Conservation (phyloP, 306 rosid species). For the Dalbergia cochinchinensis region DNA sequence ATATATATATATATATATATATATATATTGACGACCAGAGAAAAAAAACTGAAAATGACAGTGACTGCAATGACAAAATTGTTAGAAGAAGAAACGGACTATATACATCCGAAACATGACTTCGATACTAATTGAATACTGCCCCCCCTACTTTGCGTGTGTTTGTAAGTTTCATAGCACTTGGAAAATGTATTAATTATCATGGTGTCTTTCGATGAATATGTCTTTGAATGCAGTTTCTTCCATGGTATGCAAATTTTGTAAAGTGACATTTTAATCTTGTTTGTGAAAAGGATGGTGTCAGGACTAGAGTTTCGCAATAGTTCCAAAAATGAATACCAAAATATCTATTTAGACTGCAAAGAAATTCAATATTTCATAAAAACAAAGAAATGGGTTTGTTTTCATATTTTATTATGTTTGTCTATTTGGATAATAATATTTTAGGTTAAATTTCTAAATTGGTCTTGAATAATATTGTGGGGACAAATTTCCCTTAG, state of each 20-base stretch:
- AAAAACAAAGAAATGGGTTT: not conserved
- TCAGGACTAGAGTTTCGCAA: not conserved
- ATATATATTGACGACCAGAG: too few relatives aligned
- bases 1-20: too few relatives aligned
- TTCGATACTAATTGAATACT: constrained; percentile 40
- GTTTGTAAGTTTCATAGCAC: constrained; percentile 17
- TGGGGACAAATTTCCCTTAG: too few relatives aligned
- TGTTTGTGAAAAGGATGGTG: not conserved
- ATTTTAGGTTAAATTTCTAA: not conserved
- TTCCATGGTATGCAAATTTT: not conserved
- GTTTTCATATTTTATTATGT: not conserved
- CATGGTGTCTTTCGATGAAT: constrained; percentile 20
- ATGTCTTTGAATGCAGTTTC: not conserved
- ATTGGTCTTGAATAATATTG: too few relatives aligned
- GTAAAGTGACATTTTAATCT: constrained; percentile 29
- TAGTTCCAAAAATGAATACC: not conserved
- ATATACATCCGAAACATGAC: not conserved
- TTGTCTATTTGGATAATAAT: not conserved
- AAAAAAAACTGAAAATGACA: constrained; percentile 13
- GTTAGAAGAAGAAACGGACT: not conserved
- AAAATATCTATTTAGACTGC: not conserved
- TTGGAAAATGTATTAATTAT: constrained; percentile 8
- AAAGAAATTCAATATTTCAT: not conserved
- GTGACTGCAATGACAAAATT: not conserved
- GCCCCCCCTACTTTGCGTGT: constrained; percentile 44